phyloP scores from a whole-genome alignment of 768 basidiomycete genomes.

The Leucogyrophana mollusca region DNA sequence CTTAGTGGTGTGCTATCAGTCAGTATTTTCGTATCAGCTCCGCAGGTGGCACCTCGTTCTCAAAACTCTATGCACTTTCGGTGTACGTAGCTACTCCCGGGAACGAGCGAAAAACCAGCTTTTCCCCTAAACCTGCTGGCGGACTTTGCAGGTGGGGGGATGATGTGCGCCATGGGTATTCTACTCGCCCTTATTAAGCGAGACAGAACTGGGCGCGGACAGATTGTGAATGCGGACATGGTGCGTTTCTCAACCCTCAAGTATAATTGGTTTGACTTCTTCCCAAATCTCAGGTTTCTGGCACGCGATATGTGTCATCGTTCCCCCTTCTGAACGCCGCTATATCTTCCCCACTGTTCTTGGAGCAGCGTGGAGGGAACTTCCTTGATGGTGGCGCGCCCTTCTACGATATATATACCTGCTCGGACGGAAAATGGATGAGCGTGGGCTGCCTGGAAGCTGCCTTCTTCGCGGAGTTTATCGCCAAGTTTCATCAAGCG shows the following conservation, averaged over 20 bases:
- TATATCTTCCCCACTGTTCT: conserved; percentile 33
- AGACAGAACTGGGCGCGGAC: conserved; percentile 61
- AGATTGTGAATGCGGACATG: conserved; percentile 78
- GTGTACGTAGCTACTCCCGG: conserved; percentile 60
- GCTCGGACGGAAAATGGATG: conserved; percentile 73
- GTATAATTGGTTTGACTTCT: not conserved
- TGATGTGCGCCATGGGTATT: conserved; percentile 70
- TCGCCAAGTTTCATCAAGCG: conserved; percentile 50
- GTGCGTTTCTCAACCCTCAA: conserved; percentile 44
- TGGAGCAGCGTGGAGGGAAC: conserved; percentile 51
- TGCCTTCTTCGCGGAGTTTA: conserved; percentile 64
- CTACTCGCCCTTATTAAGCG: conserved; percentile 75
- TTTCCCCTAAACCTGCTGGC: conserved; percentile 78
- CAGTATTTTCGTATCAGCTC: conserved; percentile 15
- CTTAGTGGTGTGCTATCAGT: conserved; percentile 75
- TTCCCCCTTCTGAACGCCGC: conserved; percentile 59
- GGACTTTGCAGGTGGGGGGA: conserved; percentile 82
- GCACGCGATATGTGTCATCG: conserved; percentile 72
- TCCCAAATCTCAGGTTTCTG: conserved; percentile 61
- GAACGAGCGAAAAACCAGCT: conserved; percentile 56
- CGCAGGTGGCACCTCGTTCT: not conserved
- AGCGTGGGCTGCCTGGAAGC: conserved; percentile 76
- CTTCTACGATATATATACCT: conserved; percentile 73
- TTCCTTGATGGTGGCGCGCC: conserved; percentile 76
- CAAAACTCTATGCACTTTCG: not conserved